Evolutionary conservation across 1,139 yeast genomes (phyloP), one percentile per base, ranked within the genome.

Genomic region (Geotrichum australiense): DNA sequence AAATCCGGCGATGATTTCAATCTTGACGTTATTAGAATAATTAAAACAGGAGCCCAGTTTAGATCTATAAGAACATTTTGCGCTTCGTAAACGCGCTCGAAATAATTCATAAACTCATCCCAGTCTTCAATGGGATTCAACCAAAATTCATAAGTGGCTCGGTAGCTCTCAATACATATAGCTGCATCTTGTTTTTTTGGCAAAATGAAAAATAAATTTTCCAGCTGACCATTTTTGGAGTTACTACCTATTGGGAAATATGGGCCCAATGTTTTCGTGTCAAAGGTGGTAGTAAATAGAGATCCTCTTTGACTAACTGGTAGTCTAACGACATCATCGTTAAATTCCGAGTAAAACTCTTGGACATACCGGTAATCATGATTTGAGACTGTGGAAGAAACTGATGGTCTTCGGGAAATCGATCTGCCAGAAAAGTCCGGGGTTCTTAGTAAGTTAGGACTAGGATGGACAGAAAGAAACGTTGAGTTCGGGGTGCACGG

Each of bases 61-160:
- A 45, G 44, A 3, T 42, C 22, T 3, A 30, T 46, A 20, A 15
- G 39, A 15, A 33, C 32, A 30, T 30, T 47, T 16, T 33, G 20
- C n/a, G 18, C 39, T 36, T 28, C 45, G 32, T 50, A 51, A 15
- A 50, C 43, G 12, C 15, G 22, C 5, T 46, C 54, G 22, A 45
- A 35, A 28, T 42, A 41, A 14, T 36, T 35, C 12, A 44, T 35
- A 34, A 53, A 51, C 14, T 45, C 45, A 7, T 42, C 42, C 59
- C 59, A 55, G 38, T 52, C 54, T 5, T 51, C 43, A 16, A 53
- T 32, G 1, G 59, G 60, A 33, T 52, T 43, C 27, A 41, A 27
- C 59, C 57, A 54, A 24, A 45, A 45, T 37, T 56, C 57, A 46
- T 52, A 47, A 11, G 51, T 42, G 22, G 43, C 42, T 40, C 42